phyloP scores from a whole-genome alignment of 306 rosid species.

The Calophaca sinica region DNA sequence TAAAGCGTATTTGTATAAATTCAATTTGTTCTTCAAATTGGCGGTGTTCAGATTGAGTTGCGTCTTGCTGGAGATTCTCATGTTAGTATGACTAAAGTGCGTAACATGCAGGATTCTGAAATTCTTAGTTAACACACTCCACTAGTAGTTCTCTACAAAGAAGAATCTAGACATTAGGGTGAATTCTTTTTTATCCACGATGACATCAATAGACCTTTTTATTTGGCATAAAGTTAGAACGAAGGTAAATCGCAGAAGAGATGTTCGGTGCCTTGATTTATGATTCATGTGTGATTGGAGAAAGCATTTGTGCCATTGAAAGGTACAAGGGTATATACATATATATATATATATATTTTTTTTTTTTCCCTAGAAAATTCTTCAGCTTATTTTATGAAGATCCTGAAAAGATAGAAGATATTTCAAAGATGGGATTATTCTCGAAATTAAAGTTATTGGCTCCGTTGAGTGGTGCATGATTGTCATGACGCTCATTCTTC shows the following conservation, averaged over 20 bases:
- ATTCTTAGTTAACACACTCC: slow-evolving; percentile 44
- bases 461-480: slow-evolving; percentile 51
- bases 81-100: slow-evolving; percentile 25
- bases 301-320: slow-evolving; percentile 34
- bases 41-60: slow-evolving; percentile 29
- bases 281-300: slow-evolving; percentile 27
- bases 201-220: slow-evolving; percentile 30
- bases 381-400: slow-evolving; percentile 37
- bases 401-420: slow-evolving; percentile 40
- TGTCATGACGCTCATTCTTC: slow-evolving; percentile 42
- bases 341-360: too few relatives aligned
- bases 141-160: slow-evolving; percentile 31
- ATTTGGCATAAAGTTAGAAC: slow-evolving; percentile 32
- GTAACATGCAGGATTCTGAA: slow-evolving; percentile 39
- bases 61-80: slow-evolving; percentile 39
- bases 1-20: slow-evolving; percentile 1
- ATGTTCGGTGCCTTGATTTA: slow-evolving; percentile 40
- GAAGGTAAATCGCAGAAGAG: slow-evolving; percentile 41
- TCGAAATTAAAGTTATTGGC: slow-evolving; percentile 41
- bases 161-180: slow-evolving; percentile 42
- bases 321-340: slow-evolving; percentile 21
- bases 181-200: slow-evolving; percentile 8
- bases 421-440: slow-evolving; percentile 44
- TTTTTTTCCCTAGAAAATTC: slow-evolving; percentile 30
- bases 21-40: slow-evolving; percentile 7